phyloP scores from a whole-genome alignment of 2,329 filamentous ascomycete species.

The Fusarium brachygibbosum region DNA sequence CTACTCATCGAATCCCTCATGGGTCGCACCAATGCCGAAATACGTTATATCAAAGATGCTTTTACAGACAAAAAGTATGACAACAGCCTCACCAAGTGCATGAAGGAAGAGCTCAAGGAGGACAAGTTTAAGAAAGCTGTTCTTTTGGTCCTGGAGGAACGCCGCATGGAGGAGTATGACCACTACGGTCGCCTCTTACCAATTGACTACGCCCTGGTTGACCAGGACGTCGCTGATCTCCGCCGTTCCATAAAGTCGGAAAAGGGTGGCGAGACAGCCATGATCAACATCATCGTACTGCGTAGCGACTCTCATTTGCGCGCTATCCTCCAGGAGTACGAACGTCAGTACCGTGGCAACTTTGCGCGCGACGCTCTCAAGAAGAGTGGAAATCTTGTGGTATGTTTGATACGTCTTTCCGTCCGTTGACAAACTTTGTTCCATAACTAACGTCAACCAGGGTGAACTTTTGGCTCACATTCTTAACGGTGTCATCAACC shows the following conservation, averaged over 20 bases:
- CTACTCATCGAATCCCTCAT: constrained; percentile 93
- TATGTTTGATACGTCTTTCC: constrained; percentile 64
- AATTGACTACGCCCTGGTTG: constrained; percentile 71
- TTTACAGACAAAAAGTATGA: constrained; percentile 94
- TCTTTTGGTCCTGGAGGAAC: constrained; percentile 83
- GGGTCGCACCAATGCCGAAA: constrained; percentile 90
- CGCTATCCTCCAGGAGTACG: constrained; percentile 83
- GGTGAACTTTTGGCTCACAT: constrained; percentile 95
- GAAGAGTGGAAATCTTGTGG: constrained; percentile 92
- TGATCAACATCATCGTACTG: constrained; percentile 86
- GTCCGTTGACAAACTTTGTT: background rate
- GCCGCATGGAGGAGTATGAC: constrained; percentile 85
- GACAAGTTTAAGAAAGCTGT: constrained; percentile 96
- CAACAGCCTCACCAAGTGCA: constrained; percentile 84
- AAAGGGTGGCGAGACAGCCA: constrained; percentile 86
- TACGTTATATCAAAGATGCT: constrained; percentile 84
- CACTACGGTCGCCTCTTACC: constrained; percentile 69
- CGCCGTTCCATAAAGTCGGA: constrained; percentile 76
- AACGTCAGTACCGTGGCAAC: constrained; percentile 78
- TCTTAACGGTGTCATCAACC: constrained; percentile 96
- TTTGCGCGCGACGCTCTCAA: constrained; percentile 89
- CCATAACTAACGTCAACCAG: constrained; percentile 61
- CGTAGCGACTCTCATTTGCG: constrained; percentile 85
- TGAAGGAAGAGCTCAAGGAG: constrained; percentile 92
- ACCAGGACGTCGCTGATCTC: constrained; percentile 80